phyloP scores from a whole-genome alignment of 1,284 basidiomycete genomes.

The Cutaneotrichosporon sp. region DNA sequence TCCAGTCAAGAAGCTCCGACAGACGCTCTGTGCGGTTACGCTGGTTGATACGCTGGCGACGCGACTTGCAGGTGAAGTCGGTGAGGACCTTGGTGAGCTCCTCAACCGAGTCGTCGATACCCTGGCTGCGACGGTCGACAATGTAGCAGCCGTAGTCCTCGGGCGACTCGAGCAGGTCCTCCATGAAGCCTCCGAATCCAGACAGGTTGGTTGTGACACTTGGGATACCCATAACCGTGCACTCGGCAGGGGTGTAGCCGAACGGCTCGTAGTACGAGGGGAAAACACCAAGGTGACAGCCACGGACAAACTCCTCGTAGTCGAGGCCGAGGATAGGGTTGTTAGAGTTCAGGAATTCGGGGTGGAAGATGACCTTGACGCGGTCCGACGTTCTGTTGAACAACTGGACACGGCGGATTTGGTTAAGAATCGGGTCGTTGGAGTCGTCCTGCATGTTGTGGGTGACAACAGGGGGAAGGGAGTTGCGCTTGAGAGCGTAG shows the following conservation, averaged over 20 bases:
- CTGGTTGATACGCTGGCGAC: constrained; percentile 95
- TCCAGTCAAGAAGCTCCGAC: constrained; percentile 93
- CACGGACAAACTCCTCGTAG: constrained; percentile 97
- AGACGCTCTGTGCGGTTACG: constrained; percentile 94
- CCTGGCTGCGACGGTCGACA: constrained; percentile 83
- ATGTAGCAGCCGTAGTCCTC: constrained; percentile 80
- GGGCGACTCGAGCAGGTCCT: constrained; percentile 92
- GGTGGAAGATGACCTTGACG: constrained; percentile 97
- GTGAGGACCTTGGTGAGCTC: constrained; percentile 63
- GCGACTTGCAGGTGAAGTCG: constrained; percentile 77
- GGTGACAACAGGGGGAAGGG: constrained; percentile 86
- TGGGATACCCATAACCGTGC: constrained; percentile 87
- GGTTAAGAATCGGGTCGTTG: constrained; percentile 88
- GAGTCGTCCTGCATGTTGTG: constrained; percentile 97
- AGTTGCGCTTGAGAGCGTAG: constrained; percentile 90
- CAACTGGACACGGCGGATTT: constrained; percentile 85
- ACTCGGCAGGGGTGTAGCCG: constrained; percentile 57
- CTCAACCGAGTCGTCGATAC: constrained; percentile 85
- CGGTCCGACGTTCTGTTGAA: constrained; percentile 80
- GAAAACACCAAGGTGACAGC: constrained; percentile 96
- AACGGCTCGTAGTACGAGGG: constrained; percentile 69
- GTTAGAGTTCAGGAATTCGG: constrained; percentile 95
- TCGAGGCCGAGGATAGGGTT: constrained; percentile 95
- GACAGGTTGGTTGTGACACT: constrained; percentile 95
- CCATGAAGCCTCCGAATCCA: constrained; percentile 97